Percentiles rank a stretch among this genome's conserved stretches.
These are phyloP conservation scores for Jacaranda mimosifolia DNA, from an alignment of 257 asterid species.

Conservation along the genomic window DNA sequence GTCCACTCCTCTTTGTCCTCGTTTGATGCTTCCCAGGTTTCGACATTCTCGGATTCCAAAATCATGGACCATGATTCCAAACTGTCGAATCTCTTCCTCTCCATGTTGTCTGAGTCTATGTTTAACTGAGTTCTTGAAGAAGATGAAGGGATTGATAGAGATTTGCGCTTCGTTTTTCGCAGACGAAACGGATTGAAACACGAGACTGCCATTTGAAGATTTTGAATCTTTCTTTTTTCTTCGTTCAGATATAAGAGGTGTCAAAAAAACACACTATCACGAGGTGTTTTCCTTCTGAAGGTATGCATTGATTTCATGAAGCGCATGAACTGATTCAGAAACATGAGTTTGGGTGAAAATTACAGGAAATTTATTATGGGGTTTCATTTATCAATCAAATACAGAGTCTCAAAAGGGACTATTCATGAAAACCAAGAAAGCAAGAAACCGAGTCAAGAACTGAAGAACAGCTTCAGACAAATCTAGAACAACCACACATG, in stretches of 20 bases:
- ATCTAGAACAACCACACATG: no score
- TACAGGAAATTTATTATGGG: constrained; percentile 17
- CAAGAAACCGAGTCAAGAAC: background rate
- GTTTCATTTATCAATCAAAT: constrained; percentile 52
- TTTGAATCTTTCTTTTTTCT: background rate
- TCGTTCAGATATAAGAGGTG: background rate
- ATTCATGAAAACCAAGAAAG: constrained; percentile 17
- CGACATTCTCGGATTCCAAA: constrained; percentile 84
- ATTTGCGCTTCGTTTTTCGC: constrained; percentile 51
- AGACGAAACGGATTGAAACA: constrained; percentile 84
- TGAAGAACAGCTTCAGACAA: background rate
- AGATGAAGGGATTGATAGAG: constrained; percentile 52
- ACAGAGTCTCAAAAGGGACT: background rate
- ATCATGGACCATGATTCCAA: constrained; percentile 98
- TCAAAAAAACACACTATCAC: constrained; percentile 49
- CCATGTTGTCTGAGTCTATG: constrained; percentile 65
- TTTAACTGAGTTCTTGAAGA: constrained; percentile 58
- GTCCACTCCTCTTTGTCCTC: constrained; percentile 79
- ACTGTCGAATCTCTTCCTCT: constrained; percentile 88
- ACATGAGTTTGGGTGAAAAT: constrained; percentile 50
- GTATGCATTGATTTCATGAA: constrained; percentile 87
- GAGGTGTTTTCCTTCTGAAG: constrained; percentile 61
- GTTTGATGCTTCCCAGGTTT: constrained; percentile 77
- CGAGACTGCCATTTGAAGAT: constrained; percentile 56
- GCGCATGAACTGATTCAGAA: constrained; percentile 82